Base-by-base conservation (phyloP, 2,329 filamentous ascomycete genomes). In the Sporothrix phasma region DNA sequence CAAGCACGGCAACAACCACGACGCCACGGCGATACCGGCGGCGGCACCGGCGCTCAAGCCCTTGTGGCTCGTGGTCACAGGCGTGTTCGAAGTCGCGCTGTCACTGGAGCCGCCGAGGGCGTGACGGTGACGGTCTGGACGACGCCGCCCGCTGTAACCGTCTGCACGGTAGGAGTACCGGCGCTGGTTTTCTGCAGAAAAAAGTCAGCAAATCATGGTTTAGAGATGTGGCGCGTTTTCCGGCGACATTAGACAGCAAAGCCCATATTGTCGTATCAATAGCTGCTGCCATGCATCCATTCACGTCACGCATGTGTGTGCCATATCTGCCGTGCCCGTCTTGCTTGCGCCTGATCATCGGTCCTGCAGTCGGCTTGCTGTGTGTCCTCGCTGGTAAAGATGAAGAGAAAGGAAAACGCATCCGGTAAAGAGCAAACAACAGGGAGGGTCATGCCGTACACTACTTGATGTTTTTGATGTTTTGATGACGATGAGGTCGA, bases 71-170 rank as follows among this genome's bases (percentile, higher is more conserved):
- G 62, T 41, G 6, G 69, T 66, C n/a, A 39, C 51, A 11, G 62
- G 46, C 17, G 65, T 41, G 6, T 69, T 66, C n/a, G 37, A 47
- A 11, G 62, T 46, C 17, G 65, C 11, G 58, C 62, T 15, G 0
- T 66, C 19, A 3, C 58, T 58, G 0, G 64, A 24, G 24, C 51
- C 41, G n/a, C 17, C 47, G 62, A 51, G 0, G 79, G 79, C 0
- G 82, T 81, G 6, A 82, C 76, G 1, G 81, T 84, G 3, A 87
- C 78, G 1, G 83, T 86, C 64, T 77, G 78, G 24, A 84, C 74
- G 5, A 74, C 78, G 19, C 83, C 83, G 10, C 77, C 79, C 6
- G 77, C 76, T 0, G 83, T 86, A 10, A 86, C 77, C 0, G 84
- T 87, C 69, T 80, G 75, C 2, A 83, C 69, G 7, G 74, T 72